Base-by-base conservation (phyloP, 2,329 filamentous ascomycete genomes). In the Fusarium vanettenii region DNA sequence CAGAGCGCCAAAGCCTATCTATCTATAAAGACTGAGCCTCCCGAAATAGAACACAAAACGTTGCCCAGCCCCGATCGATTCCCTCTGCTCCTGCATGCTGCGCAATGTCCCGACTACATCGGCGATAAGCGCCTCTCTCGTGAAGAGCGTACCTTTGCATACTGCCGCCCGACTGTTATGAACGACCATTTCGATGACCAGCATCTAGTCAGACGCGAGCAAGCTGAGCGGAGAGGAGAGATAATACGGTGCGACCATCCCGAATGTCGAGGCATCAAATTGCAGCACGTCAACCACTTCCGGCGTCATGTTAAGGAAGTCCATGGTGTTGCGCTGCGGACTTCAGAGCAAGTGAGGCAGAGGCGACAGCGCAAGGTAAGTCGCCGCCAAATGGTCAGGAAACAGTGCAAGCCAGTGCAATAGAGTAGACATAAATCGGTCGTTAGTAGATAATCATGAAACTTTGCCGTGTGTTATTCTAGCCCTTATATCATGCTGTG, bases 71-170 rank as follows among this genome's bases (percentile, higher is more conserved):
- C 20, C 5, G 14, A 61, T 27, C 33, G 2, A n/a, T 66, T 66
- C 31, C 31, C 56, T 41, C 56, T 66, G 18, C 56, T 66, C 16
- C 8, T 66, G 2, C n/a, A 55, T 5, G 3, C 31, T 4, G 8
- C 14, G 0, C 13, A 66, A 43, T 66, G 22, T 16, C 64, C 43
- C 4, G 43, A 66, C 31, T 66, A n/a, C 1, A 55, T 66, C 6
- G 35, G 64, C 4, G 33, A 61, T 31, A 14, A 37, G 6, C 27
- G 56, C 11, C 64, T 60, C 16, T 55, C 56, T n/a, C 9, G 6
- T 4, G 37, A 60, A 29, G 61, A 69, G 25, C 56, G 37, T 2
- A 18, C 56, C 31, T 69, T 69, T 45, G 48, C 13, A 45, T 69
- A 65, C 27, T 69, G 45, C 43, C 35, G 45, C 7, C 37, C 29